Base-by-base conservation (phyloP, 1,139 yeast genomes). In the Hanseniaspora uvarum region DNA sequence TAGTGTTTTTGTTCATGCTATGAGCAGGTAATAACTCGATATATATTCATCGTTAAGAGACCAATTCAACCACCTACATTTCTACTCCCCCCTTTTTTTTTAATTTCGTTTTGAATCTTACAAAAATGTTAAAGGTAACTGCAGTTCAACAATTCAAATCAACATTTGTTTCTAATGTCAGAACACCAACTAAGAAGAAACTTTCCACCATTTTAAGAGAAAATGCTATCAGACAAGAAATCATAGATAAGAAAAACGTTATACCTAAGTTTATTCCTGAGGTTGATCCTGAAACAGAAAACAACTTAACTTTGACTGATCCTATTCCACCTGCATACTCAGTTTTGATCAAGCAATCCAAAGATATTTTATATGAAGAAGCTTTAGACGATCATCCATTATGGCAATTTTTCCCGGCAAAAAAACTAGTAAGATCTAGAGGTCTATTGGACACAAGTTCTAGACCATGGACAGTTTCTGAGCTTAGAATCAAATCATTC, bases 351-450 rank as follows among this genome's bases (percentile, higher is more conserved):
- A 19, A 31, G 6, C 21, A 23, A 24, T 23, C 21, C 26, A 48
- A 40, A 18, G 43, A 39, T 4, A 48, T 23, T 28, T 19, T 43
- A 24, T 43, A 39, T 33, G 40, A 33, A 57, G 77, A 75, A 59
- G 86, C 86, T 30, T 77, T 81, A 23, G 94, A 84, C 14, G 85
- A 85, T 65, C 98, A 92, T 69, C 97, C 98, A 38, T 74, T 92
- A 59, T 92, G 96, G 96, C 94, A 86, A 62, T 92, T 92, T 68
- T 92, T 92, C 71, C 75, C 80, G 41, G 75, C 82, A 47, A 74
- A 78, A 57, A 71, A 75, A 61, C 79, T 81, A 59, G 70, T 83
- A 58, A 76, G 96, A 60, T 68, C 73, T 1, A 66, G 75, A 1
- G 77, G 73, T 4, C 89, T 84, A 23, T 64, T 87, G 41, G 73